Evolutionary conservation across 768 basidiomycete species (phyloP).

Genomic region (Podaxis mareebaensis): DNA sequence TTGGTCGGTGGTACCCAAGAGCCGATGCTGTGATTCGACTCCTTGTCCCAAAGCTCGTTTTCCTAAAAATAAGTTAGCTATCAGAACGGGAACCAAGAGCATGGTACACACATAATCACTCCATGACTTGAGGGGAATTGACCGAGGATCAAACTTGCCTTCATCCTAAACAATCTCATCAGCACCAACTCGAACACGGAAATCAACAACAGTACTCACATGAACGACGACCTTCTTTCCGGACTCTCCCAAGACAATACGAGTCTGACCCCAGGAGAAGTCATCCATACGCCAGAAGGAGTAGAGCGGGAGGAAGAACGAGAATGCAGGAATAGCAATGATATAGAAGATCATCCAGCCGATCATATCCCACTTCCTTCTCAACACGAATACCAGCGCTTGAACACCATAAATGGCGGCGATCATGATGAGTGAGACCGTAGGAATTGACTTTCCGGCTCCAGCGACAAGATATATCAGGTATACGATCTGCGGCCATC

Average conservation of each 20-base stretch:
- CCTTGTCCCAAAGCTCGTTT: constrained; percentile 97
- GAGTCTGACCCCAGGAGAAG: constrained; percentile 94
- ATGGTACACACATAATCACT: constrained; percentile 77
- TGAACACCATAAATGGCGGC: constrained; percentile 94
- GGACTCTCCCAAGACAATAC: constrained; percentile 89
- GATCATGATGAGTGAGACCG: constrained; percentile 88
- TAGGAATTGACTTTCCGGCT: constrained; percentile 67
- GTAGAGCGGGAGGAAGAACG: constrained; percentile 89
- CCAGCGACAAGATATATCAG: constrained; percentile 80
- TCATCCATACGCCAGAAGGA: constrained; percentile 99
- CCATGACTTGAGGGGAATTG: constrained; percentile 96
- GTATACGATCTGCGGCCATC: constrained; percentile 68
- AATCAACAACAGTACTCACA: constrained; percentile 46
- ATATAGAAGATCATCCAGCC: constrained; percentile 98
- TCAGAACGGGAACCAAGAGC: neutral
- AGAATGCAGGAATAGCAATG: constrained; percentile 89
- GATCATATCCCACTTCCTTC: constrained; percentile 98
- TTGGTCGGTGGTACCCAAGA: constrained; percentile 87
- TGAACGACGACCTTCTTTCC: constrained; percentile 97
- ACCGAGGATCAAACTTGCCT: constrained; percentile 92
- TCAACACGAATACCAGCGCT: constrained; percentile 86
- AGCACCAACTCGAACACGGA: constrained; percentile 14
- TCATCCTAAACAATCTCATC: constrained; percentile 65
- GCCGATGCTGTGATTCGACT: constrained; percentile 92
- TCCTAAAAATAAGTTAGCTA: constrained; percentile 46